A percentile compares a stretch with the other conserved stretches of the same genome.
These are phyloP conservation scores for Eucalyptus erythrocorys DNA, from an alignment of 345 rosid species.

Conservation along the genomic window DNA sequence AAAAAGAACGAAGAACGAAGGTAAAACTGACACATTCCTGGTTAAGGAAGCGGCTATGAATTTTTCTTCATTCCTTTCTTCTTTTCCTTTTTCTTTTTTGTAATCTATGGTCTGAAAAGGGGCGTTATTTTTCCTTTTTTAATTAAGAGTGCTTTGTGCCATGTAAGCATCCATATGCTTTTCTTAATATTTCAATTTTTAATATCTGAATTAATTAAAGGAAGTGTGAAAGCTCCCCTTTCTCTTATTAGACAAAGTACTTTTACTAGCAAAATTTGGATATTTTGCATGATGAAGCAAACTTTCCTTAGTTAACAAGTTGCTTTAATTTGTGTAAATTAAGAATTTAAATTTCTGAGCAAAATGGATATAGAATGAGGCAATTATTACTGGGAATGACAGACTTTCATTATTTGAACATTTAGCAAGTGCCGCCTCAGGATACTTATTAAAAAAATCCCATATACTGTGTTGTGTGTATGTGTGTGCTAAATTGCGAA, in stretches of 20 bases:
- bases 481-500: background rate
- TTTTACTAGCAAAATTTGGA: background rate
- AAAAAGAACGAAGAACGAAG: background rate
- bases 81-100: background rate
- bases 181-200: background rate
- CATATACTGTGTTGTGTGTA: rapidly evolving
- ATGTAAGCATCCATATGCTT: background rate
- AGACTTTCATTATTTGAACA: background rate
- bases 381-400: background rate
- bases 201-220: background rate
- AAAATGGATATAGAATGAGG: background rate
- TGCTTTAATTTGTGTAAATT: background rate
- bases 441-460: background rate
- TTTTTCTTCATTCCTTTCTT: background rate
- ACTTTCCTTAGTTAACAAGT: background rate
- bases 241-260: background rate
- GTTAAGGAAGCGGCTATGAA: background rate
- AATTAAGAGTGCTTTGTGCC: background rate
- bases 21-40: background rate
- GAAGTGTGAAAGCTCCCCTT: background rate
- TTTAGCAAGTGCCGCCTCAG: background rate
- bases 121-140: background rate
- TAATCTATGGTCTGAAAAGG: background rate
- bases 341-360: background rate
- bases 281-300: background rate